These are phyloP conservation scores for Zasmidium citrigriseum DNA, from an alignment of 2,329 filamentous ascomycete genomes.

Conservation along the genomic window DNA sequence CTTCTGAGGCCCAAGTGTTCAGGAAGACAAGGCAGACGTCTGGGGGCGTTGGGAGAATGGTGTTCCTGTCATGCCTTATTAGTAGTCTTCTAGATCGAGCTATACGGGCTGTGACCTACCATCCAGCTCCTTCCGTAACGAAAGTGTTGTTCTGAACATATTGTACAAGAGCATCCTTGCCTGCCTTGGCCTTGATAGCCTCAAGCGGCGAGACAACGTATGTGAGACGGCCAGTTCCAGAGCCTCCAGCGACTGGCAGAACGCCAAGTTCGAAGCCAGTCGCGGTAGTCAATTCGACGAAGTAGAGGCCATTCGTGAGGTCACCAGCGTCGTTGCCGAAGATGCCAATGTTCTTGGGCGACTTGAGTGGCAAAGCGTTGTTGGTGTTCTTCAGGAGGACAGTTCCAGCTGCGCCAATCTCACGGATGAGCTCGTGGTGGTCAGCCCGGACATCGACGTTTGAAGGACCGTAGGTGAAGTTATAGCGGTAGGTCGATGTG, in stretches of 20 bases:
- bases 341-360: conserved; percentile 50
- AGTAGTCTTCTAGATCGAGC: not conserved
- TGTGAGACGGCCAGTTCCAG: conserved; percentile 42
- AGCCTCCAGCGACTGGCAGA: conserved; percentile 43
- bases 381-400: conserved; percentile 55
- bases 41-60: conserved; percentile 46
- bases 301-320: conserved; percentile 52
- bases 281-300: conserved; percentile 24
- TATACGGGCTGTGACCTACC: conserved; percentile 20
- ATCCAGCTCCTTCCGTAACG: conserved; percentile 31
- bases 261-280: conserved; percentile 47
- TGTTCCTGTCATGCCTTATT: not conserved
- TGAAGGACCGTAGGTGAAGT: conserved; percentile 36
- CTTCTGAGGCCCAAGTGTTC: conserved; percentile 55
- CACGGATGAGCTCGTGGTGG: conserved; percentile 40
- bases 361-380: conserved; percentile 54
- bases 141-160: conserved; percentile 44
- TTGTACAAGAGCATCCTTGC: conserved; percentile 46
- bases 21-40: conserved; percentile 60
- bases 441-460: conserved; percentile 41
- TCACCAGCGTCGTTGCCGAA: conserved; percentile 53
- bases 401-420: conserved; percentile 43
- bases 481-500: conserved; percentile 53
- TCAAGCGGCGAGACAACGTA: conserved; percentile 45
- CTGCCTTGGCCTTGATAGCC: conserved; percentile 40